Base-by-base conservation (phyloP, 805 yeast genomes). In the Ogataea paraovalis region DNA sequence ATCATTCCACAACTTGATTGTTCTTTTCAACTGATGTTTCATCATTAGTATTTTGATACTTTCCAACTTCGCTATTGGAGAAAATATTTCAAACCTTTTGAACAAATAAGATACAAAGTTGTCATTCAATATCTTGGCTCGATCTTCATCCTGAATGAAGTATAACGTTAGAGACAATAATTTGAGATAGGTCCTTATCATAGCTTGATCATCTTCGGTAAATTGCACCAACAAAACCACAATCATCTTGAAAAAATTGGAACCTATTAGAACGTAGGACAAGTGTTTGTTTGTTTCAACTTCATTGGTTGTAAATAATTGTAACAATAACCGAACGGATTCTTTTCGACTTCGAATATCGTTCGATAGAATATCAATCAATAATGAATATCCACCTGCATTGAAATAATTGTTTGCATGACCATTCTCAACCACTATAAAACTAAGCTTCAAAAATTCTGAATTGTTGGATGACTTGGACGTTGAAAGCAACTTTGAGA, bases 21-120 rank as follows among this genome's bases (percentile, higher is more conserved):
- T 14, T 4, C 7, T 10, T 6, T 10, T 16, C 14, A 23, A 25
- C 14, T 21, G 18, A 4, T 39, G 14, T 9, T 21, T 30, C 10
- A 36, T 48, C 34, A 40, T 47, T 20, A 55, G 43, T 14, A 51
- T 48, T 37, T 51, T 44, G 28, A 53, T 41, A 27, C 53, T 27
- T 43, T 53, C 55, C 23, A 53, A 44, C 23, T 53, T 53, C 12
- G 22, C 13, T 13, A 13, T 21, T 19, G 12, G 8, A 20, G 43
- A 18, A 23, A 12, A 18, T 7, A n/a, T 6, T n/a, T 39, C 30
- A 25, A 39, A 39, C 20, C 22, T 28, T 27, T 25, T 40, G 27
- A 19, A 34, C 8, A 34, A 18, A 34, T 34, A 34, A 16, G 20
- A 34, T 5, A 34, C 20, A 34, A 34, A 34, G 16, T n/a, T 34